Evolutionary conservation across 192 early-diverging fungal genomes (phyloP), one percentile per base, ranked within the genome.

Genomic region (Backusella westeae): DNA sequence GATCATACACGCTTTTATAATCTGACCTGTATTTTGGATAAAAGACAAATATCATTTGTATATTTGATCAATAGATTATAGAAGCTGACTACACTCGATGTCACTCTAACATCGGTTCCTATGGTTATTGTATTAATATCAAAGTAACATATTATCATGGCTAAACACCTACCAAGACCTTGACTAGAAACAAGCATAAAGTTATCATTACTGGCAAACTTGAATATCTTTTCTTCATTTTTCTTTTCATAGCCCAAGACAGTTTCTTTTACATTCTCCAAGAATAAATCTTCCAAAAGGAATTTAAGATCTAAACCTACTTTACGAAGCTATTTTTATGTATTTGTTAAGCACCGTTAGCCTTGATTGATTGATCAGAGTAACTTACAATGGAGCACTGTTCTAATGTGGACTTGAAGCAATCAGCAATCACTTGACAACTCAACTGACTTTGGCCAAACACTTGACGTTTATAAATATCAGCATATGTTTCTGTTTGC

Each of bases 381-480:
- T 17, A 49, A 34, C 78, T 46, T 85, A 93, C 91, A 73, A 91
- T 91, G 56, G 91, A 84, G 76, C 93, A 91, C 71, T 96, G 94
- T 34, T 93, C 90, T 66, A 92, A 74, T 4, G 94, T 92, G 19
- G 89, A 89, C 80, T 89, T 89, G 26, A 95, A 85, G 80, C 96
- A 98, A 72, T 92, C 91, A 34, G 93, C 91, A 66, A 98, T 95
- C 70, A 94, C 90, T 69, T 87, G 86, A 77, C 97, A 96, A 72
- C 85, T 86, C 44, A 86, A 80, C 69, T 94, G 93, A 65, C 88
- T 82, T 75, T 89, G 84, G 17, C 92, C 87, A 86, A 98, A 98
- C 32, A 97, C 94, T 75, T 97, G 96, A 15, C 93, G 85, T n/a
- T 94, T 93, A 79, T 96, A 94, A 59, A 95, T 93, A 29, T 87